Percentiles rank a stretch among this genome's conserved stretches.
phyloP scores from a whole-genome alignment of 2,329 filamentous ascomycete genomes.

The Aaosphaeria arxii region DNA sequence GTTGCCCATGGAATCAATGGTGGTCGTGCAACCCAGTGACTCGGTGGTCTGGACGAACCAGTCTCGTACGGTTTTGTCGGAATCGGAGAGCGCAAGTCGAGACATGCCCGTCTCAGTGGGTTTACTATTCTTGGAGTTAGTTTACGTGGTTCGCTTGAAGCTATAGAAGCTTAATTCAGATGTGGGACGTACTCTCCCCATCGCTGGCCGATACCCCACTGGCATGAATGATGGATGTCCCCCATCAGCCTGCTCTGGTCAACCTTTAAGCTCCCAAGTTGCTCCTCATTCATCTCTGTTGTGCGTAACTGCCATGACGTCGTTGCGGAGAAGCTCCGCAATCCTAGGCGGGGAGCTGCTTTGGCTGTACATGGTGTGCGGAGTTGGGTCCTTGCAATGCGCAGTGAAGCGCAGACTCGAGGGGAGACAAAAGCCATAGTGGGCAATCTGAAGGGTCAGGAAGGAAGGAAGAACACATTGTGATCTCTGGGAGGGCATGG shows the following conservation, averaged over 20 bases:
- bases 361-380: no score
- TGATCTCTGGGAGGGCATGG: no score
- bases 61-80: slow-evolving; percentile 68
- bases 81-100: slow-evolving; percentile 67
- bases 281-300: slow-evolving; percentile 49
- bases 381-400: no score
- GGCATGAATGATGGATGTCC: slow-evolving; percentile 63
- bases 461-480: no score
- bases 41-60: slow-evolving; percentile 70
- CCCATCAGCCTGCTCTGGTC: slow-evolving; percentile 59
- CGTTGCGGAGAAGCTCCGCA: slow-evolving; percentile 25
- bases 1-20: slow-evolving; percentile 74
- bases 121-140: slow-evolving; percentile 30
- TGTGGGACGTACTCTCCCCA: slow-evolving; percentile 61
- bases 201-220: slow-evolving; percentile 63
- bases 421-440: no score
- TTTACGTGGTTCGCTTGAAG: not conserved
- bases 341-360: no score
- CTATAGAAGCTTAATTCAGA: not conserved
- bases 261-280: slow-evolving; percentile 54
- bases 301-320: slow-evolving; percentile 37
- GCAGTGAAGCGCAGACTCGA: no score
- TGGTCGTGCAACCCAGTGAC: slow-evolving; percentile 63
- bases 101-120: slow-evolving; percentile 72
- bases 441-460: no score